Percentiles rank a stretch among this genome's conserved stretches.
Conservation (phyloP, 805 yeast species). For the Helenozyma rhizophorensis region DNA sequence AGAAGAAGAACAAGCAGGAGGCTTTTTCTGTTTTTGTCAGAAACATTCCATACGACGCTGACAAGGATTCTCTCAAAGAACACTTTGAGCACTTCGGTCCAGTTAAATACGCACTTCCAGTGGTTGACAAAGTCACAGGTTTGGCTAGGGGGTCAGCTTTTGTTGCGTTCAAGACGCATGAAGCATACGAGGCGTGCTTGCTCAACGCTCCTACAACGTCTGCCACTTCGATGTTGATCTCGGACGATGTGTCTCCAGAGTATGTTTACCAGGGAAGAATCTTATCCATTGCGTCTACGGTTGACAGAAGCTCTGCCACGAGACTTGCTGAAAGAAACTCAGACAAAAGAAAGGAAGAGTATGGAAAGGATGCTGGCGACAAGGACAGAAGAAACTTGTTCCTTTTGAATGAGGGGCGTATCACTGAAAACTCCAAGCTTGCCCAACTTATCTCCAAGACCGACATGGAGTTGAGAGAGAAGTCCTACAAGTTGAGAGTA, state of each 20-base stretch:
- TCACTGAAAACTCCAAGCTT: constrained; percentile 72
- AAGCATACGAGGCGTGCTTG: constrained; percentile 64
- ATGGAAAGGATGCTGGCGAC: constrained; percentile 78
- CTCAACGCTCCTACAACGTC: constrained; percentile 70
- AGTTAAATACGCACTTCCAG: constrained; percentile 91
- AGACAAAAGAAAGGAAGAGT: constrained; percentile 61
- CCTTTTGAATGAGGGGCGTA: constrained; percentile 90
- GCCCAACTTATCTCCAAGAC: constrained; percentile 63
- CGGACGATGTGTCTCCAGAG: constrained; percentile 87
- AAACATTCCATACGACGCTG: constrained; percentile 93
- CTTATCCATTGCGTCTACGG: constrained; percentile 76
- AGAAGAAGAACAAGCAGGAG: constrained; percentile 58
- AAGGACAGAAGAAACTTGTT: constrained; percentile 82
- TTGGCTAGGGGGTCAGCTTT: constrained; percentile 93
- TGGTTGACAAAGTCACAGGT: constrained; percentile 78
- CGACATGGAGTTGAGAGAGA: constrained; percentile 84
- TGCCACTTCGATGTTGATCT: constrained; percentile 64
- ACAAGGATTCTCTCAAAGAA: constrained; percentile 66
- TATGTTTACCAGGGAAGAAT: constrained; percentile 94
- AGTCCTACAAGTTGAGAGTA: constrained; percentile 79
- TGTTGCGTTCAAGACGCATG: constrained; percentile 71
- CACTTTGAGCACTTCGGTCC: constrained; percentile 85
- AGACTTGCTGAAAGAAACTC: constrained; percentile 70
- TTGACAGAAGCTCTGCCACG: constrained; percentile 79
- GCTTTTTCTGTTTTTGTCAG: constrained; percentile 77